Percentiles rank a stretch among this genome's conserved stretches.
Conservation (phyloP, 805 yeast genomes). For the Teunomyces cretensis region DNA sequence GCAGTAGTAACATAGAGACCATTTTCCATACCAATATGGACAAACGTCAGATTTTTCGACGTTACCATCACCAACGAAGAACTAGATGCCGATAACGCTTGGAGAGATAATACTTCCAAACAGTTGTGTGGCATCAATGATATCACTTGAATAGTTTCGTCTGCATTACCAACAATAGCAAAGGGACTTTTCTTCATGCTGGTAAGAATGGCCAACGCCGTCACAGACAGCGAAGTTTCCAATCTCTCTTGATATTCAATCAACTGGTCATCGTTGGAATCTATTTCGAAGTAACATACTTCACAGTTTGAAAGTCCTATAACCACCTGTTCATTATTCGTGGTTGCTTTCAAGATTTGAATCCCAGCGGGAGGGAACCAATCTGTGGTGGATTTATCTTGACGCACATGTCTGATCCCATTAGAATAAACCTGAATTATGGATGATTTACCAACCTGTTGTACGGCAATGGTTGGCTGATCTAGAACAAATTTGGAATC, state of each 20-base stretch:
- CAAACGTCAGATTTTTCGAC: constrained; percentile 21
- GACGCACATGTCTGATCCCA: constrained; percentile 60
- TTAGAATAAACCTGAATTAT: constrained; percentile 70
- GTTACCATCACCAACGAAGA: constrained; percentile 25
- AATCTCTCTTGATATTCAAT: constrained; percentile 67
- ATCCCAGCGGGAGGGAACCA: constrained; percentile 88
- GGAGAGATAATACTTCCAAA: constrained; percentile 61
- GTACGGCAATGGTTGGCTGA: constrained; percentile 65
- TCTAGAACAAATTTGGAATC: constrained; percentile 60
- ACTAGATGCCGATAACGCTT: constrained; percentile 56
- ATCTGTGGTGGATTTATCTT: constrained; percentile 44
- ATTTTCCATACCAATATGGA: constrained; percentile 80
- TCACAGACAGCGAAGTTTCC: constrained; percentile 51
- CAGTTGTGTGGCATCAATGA: constrained; percentile 61
- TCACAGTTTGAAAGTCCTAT: constrained; percentile 73
- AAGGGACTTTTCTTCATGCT: constrained; percentile 49
- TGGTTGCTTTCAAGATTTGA: constrained; percentile 54
- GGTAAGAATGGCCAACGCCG: constrained; percentile 42
- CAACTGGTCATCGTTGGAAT: constrained; percentile 55
- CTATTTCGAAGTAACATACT: constrained; percentile 79
- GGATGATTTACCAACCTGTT: constrained; percentile 62
- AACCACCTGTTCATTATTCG: constrained; percentile 67
- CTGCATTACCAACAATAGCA: constrained; percentile 71
- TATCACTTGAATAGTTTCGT: constrained; percentile 65
- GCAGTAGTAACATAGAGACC: constrained; percentile 74